Evolutionary conservation across 1,139 yeast species (phyloP), one percentile per base, ranked within the genome.

Genomic region (Lodderomyces margitis): DNA sequence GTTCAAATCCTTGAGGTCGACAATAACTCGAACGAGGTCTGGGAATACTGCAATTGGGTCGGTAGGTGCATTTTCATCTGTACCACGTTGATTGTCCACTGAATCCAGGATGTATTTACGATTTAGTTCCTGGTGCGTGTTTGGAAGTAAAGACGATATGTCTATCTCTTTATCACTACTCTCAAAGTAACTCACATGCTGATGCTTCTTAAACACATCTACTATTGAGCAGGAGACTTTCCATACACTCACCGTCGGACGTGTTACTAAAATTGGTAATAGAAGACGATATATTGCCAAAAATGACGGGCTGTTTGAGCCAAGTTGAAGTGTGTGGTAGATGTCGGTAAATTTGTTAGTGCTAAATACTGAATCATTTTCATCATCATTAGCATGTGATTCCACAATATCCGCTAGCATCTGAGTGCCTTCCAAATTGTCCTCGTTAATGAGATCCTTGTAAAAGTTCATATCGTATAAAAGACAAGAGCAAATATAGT

Each of bases 401-500:
- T 34, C 30, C 4, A 34, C 15, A n/a, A 34, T 20, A 15, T 24
- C 25, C 9, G 37, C 37, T 15, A 34, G 21, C 6, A 20, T 12
- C 23, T 34, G 31, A 11, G 28, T 20, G 21, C 23, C 37, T 12
- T 34, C 28, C n/a, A 21, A 14, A 8, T 33, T 21, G 11, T 34
- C 21, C 8, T 24, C 24, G n/a, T 14, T 14, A 5, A 32, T 12
- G 6, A 5, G 6, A 24, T 12, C 12, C 27, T 21, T 30, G 21
- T 36, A 36, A 14, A 15, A 36, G 33, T 30, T 36, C 20, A 28
- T 7, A 30, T 36, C 39, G 12, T 36, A 36, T 21, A 28, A 15
- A 15, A 36, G 21, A 21, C 39, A 36, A 3, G 16, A 17, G 15
- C 24, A 17, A 11, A 65, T 39, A 42, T 56, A 62, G 2, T 48